Base-by-base conservation (phyloP, 2,329 filamentous ascomycete species). In the Aspergillus ustus region DNA sequence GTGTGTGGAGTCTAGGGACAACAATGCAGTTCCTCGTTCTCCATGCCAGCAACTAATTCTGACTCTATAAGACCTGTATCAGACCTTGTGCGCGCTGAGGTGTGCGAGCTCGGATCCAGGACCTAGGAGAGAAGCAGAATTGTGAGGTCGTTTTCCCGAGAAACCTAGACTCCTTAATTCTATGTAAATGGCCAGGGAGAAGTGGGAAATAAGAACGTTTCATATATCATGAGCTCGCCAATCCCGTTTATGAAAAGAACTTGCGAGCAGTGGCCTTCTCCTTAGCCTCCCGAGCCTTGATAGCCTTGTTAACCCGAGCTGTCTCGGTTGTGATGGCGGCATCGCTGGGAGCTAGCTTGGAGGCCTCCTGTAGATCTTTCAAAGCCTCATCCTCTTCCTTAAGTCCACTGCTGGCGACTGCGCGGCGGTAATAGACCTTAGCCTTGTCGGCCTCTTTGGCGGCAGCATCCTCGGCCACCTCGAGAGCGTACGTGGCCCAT, bases 221-320 rank as follows among this genome's bases (percentile, higher is more conserved):
- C 68, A 69, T 74, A 66, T 72, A 68, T 71, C 70, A 67, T 72
- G 66, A 68, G 48, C 60, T 64, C 34, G 52, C 20, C n/a, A 40
- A 50, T 48, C 50, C 44, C 57, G 53, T 52, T 78, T 72, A 88
- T 45, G 82, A 77, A 75, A 98, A 98, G 80, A 96, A 95, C 82
- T 96, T 98, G 82, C 90, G 91, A 76, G 94, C 96, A 6, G 89
- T 90, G 69, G 91, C 92, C 86, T 93, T 96, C 83, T 97, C 92
- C 86, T 93, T 96, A 75, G 91, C 90, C 64, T 87, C 84, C 64
- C 90, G 85, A 61, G 89, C 91, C 11, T 87, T 84, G 28, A 90
- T 85, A 70, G 84, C 87, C 81, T 89, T 89, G 86, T 93, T 96
- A 56, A 95, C 88, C n/a, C 84, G 80, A 19, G 85, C 84, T 58